Conservation (phyloP, 2,329 filamentous ascomycete species). For the Cyphellophora europaea region DNA sequence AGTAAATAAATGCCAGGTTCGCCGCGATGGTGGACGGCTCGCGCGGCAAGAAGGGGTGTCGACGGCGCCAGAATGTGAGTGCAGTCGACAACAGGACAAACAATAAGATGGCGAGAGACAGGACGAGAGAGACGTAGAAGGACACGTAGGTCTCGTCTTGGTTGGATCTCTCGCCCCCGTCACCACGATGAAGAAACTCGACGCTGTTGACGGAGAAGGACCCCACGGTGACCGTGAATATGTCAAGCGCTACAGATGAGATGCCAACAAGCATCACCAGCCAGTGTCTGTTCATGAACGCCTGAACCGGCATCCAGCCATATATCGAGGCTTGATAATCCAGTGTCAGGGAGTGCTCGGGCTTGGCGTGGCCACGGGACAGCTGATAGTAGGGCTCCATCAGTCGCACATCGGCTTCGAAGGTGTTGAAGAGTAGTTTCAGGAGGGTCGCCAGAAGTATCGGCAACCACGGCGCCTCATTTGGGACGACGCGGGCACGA, state of each 20-base stretch:
- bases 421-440: constrained; percentile 37
- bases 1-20: constrained; percentile 68
- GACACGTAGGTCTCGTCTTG: constrained; percentile 41
- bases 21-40: constrained; percentile 71
- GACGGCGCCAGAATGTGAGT: constrained; percentile 52
- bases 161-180: constrained; percentile 20
- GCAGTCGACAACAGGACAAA: constrained; percentile 54
- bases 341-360: constrained; percentile 36
- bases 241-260: constrained; percentile 34
- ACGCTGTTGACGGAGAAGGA: constrained; percentile 37
- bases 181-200: constrained; percentile 22
- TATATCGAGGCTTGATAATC: constrained; percentile 42
- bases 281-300: constrained; percentile 34
- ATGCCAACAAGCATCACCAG: constrained; percentile 36
- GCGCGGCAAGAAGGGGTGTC: constrained; percentile 63
- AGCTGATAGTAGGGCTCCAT: constrained; percentile 40
- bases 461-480: constrained; percentile 34
- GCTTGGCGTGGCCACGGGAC: constrained; percentile 32
- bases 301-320: constrained; percentile 33
- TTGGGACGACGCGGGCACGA: constrained; percentile 26
- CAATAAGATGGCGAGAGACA: constrained; percentile 55
- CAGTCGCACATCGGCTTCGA: constrained; percentile 39
- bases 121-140: constrained; percentile 56
- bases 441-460: constrained; percentile 36
- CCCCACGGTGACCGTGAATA: constrained; percentile 39